These are phyloP conservation scores for Pseudocercospora eumusae DNA, from an alignment of 2,329 filamentous ascomycete genomes.

Conservation along the genomic window DNA sequence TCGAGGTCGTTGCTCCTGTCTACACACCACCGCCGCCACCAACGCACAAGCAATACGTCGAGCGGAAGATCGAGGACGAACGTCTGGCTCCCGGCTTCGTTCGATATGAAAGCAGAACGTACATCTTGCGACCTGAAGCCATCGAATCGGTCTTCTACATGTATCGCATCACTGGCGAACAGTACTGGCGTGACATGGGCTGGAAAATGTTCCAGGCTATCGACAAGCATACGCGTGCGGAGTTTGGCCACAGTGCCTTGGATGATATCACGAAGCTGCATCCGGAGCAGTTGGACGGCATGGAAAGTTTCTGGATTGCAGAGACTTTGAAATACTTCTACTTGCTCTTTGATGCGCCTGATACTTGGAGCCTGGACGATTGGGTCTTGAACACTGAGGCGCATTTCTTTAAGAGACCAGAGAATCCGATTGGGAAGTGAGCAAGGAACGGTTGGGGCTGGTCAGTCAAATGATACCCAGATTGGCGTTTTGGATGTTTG, in stretches of 20 bases:
- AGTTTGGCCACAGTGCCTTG: conserved; percentile 70
- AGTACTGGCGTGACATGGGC: conserved; percentile 73
- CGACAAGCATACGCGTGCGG: conserved; percentile 64
- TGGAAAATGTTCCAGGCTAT: conserved; percentile 84
- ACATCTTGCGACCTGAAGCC: conserved; percentile 66
- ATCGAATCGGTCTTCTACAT: conserved; percentile 89
- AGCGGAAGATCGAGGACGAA: conserved; percentile 42
- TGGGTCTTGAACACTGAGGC: conserved; percentile 64
- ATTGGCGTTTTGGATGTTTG: not conserved
- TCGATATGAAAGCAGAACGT: conserved; percentile 42
- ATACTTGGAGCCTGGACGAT: conserved; percentile 66
- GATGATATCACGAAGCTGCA: conserved; percentile 57
- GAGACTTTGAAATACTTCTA: conserved; percentile 95
- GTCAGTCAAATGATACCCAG: not conserved
- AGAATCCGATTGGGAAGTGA: not conserved
- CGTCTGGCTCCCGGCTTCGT: conserved; percentile 46
- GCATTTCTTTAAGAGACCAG: conserved; percentile 48
- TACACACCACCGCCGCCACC: conserved; percentile 35
- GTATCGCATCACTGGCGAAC: conserved; percentile 83
- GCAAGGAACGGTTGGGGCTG: not conserved
- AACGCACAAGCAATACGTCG: conserved; percentile 38
- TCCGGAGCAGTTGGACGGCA: conserved; percentile 57
- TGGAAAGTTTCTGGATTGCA: conserved; percentile 86
- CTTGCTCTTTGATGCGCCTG: conserved; percentile 71
- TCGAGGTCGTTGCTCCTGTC: conserved; percentile 12